Conservation (phyloP, 352 stramenopile genomes). For the Pythium aquatile region DNA sequence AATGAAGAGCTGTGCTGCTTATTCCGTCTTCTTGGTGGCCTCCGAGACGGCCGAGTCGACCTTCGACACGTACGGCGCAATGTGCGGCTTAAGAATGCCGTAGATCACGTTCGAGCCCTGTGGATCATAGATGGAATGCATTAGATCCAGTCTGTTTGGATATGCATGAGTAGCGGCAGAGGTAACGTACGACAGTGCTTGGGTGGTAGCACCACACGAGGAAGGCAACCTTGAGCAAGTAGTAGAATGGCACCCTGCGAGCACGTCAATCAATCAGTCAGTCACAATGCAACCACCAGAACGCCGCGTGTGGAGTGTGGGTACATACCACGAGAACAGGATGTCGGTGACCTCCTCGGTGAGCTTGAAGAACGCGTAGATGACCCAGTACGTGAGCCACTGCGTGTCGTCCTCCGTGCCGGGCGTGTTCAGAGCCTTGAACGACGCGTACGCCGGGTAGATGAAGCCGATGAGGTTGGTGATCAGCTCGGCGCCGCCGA, state of each 20-base stretch:
- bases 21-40: constrained; percentile 49
- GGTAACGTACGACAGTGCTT: constrained; percentile 47
- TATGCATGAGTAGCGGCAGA: not conserved
- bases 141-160: not conserved
- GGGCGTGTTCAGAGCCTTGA: constrained; percentile 85
- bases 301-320: not conserved
- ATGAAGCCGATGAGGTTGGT: constrained; percentile 85
- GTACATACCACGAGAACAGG: constrained; percentile 67
- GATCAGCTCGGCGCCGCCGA: constrained; percentile 73
- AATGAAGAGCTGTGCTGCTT: constrained; percentile 22
- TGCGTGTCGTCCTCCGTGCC: constrained; percentile 77
- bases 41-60: constrained; percentile 69
- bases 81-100: constrained; percentile 82
- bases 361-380: constrained; percentile 97
- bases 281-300: not conserved
- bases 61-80: constrained; percentile 63
- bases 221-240: constrained; percentile 86
- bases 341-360: constrained; percentile 89
- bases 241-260: constrained; percentile 81
- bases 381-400: constrained; percentile 92
- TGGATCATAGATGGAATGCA: not conserved
- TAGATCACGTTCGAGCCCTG: constrained; percentile 85
- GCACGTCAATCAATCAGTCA: constrained; percentile 1
- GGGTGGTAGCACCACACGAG: constrained; percentile 86
- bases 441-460: constrained; percentile 88